A percentile compares a stretch with the other conserved stretches of the same genome.
Conservation (phyloP, 2,329 filamentous ascomycete species). For the Mycocentrospora acerina region DNA sequence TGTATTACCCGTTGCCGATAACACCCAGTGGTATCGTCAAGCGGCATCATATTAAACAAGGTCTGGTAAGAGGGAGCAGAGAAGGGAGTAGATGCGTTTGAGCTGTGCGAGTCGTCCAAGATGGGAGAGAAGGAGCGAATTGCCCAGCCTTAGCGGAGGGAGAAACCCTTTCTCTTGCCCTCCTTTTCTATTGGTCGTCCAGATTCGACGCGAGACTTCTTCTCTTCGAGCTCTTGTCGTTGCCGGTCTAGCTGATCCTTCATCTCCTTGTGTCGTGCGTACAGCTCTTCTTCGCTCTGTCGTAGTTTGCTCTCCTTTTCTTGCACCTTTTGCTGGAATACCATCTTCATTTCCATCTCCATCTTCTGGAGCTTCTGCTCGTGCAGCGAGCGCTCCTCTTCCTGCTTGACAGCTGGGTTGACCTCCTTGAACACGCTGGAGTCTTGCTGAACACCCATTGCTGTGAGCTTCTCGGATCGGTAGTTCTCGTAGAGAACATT, state of each 20-base stretch:
- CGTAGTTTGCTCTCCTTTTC: conserved; percentile 99
- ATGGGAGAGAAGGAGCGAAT: conserved; percentile 9
- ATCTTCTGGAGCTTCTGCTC: conserved; percentile 99
- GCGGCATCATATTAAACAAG: conserved; percentile 44
- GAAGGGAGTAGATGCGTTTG: conserved; percentile 37
- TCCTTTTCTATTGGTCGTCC: conserved; percentile 96
- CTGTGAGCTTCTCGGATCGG: conserved; percentile 97
- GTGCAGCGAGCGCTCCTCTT: conserved; percentile 96
- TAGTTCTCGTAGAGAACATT: conserved; percentile 99
- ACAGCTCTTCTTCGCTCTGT: conserved; percentile 98
- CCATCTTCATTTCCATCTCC: conserved; percentile 99
- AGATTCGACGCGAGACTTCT: conserved; percentile 94
- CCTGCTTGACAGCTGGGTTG: conserved; percentile 99
- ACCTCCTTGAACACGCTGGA: conserved; percentile 99
- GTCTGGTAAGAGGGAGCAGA: conserved; percentile 42
- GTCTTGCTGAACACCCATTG: conserved; percentile 98
- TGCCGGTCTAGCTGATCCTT: conserved; percentile 98
- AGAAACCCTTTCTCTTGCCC: conserved; percentile 99
- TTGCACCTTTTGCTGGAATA: conserved; percentile 99
- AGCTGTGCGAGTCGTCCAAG: conserved; percentile 28
- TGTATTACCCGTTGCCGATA: conserved; percentile 42
- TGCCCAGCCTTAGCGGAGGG: conserved; percentile 70
- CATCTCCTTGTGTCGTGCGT: conserved; percentile 98
- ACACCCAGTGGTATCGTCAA: conserved; percentile 44
- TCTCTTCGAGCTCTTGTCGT: conserved; percentile 93